Evolutionary conservation across 75 land plant species (phyloP).

Genomic region (Picea glauca): DNA sequence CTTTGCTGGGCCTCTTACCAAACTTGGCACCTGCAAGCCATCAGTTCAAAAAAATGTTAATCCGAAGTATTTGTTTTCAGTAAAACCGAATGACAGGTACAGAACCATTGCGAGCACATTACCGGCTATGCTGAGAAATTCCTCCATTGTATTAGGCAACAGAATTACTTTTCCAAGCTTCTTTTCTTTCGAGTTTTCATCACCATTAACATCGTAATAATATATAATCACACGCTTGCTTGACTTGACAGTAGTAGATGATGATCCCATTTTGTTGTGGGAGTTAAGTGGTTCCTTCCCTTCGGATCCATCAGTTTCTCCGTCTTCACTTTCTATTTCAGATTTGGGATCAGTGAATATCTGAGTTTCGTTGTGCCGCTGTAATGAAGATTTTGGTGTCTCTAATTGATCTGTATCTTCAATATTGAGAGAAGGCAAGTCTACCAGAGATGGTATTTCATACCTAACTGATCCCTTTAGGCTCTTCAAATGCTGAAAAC

Average conservation of each 20-base stretch:
- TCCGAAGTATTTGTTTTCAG: background rate
- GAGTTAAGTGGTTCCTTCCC: background rate
- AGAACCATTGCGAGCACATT: background rate
- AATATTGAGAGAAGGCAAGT: slow-evolving; percentile 18
- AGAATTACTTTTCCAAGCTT: slow-evolving; percentile 38
- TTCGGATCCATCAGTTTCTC: background rate
- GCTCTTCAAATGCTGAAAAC: slow-evolving; percentile 4
- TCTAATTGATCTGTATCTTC: slow-evolving; percentile 23
- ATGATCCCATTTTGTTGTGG: background rate
- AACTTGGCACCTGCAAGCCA: slow-evolving; percentile 38
- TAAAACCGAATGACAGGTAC: background rate
- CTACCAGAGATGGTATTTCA: slow-evolving; percentile 35
- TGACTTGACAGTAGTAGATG: background rate
- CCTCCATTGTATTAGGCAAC: slow-evolving; percentile 56
- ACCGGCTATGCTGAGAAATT: slow-evolving; percentile 62
- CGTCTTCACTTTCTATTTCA: no score
- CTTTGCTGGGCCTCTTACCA: slow-evolving; percentile 25
- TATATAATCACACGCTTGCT: slow-evolving; percentile 47
- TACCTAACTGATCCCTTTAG: slow-evolving; percentile 8
- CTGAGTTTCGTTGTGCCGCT: no score
- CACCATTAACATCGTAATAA: slow-evolving; percentile 42
- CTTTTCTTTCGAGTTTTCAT: slow-evolving; percentile 5
- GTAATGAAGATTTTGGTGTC: background rate
- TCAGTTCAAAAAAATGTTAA: background rate
- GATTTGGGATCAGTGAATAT: background rate